Conservation (phyloP, 345 rosid species). For the Acer campestre region DNA sequence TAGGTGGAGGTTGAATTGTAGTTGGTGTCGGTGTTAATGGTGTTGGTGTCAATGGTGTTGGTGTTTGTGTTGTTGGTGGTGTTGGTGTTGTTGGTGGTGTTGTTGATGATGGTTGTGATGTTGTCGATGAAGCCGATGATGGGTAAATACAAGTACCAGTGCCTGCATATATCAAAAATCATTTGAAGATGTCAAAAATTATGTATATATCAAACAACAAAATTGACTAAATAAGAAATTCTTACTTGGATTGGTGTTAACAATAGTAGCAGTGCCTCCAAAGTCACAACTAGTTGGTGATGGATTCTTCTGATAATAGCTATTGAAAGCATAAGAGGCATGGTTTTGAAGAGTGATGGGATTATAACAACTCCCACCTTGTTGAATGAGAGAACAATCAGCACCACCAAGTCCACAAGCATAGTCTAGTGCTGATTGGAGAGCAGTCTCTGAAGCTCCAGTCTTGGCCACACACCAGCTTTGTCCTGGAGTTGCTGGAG, state of each 20-base stretch:
- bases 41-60: constrained; percentile 14
- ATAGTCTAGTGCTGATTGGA: constrained; percentile 84
- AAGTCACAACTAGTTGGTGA: constrained; percentile 83
- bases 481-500: constrained; percentile 73
- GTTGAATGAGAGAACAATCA: constrained; percentile 88
- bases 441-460: constrained; percentile 55
- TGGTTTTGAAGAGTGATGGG: constrained; percentile 74
- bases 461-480: constrained; percentile 87
- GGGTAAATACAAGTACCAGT: constrained; percentile 78
- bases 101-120: constrained; percentile 38
- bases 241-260: constrained; percentile 84
- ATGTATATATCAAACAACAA: not conserved
- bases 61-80: constrained; percentile 20
- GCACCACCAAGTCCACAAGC: constrained; percentile 91
- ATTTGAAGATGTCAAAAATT: too few relatives aligned
- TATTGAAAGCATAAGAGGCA: constrained; percentile 92
- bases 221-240: not conserved
- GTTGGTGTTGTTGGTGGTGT: constrained; percentile 28
- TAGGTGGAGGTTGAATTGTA: constrained; percentile 29
- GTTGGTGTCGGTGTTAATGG: constrained; percentile 21
- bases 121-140: constrained; percentile 50
- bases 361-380: constrained; percentile 76
- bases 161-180: constrained; percentile 41
- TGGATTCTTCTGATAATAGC: constrained; percentile 89
- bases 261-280: constrained; percentile 69